Percentiles rank a stretch among this genome's conserved stretches.
Conservation (phyloP, 2,329 filamentous ascomycete genomes). For the Knufia fluminis region DNA sequence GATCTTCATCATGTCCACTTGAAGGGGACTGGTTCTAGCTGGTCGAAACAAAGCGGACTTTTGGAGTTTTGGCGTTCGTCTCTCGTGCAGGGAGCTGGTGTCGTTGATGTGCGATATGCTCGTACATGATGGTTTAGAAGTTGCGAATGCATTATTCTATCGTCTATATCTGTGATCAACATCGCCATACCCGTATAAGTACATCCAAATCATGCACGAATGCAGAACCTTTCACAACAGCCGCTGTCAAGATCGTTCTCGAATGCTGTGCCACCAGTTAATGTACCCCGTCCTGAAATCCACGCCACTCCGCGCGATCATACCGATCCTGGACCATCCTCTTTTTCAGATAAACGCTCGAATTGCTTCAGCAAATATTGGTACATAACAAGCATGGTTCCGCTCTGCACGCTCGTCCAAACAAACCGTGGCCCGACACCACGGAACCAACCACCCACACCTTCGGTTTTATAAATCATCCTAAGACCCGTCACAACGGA, state of each 20-base stretch:
- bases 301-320: slow-evolving; percentile 11
- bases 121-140: too few relatives aligned
- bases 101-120: too few relatives aligned
- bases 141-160: neutral
- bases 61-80: too few relatives aligned
- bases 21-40: neutral
- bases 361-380: slow-evolving; percentile 75
- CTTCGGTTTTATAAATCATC: slow-evolving; percentile 85
- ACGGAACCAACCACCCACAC: slow-evolving; percentile 81
- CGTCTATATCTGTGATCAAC: neutral
- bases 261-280: neutral
- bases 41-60: neutral
- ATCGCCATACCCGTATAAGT: neutral
- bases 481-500: slow-evolving; percentile 76
- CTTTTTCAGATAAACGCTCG: slow-evolving; percentile 35
- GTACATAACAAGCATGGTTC: slow-evolving; percentile 93
- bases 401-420: slow-evolving; percentile 96
- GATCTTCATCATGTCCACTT: neutral
- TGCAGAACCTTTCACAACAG: neutral
- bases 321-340: slow-evolving; percentile 17
- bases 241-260: neutral
- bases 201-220: neutral
- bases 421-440: slow-evolving; percentile 87
- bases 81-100: too few relatives aligned
- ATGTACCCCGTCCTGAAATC: neutral